phyloP scores from a whole-genome alignment of 495 filamentous ascomycete genomes.

The Aspergillus sclerotioniger region DNA sequence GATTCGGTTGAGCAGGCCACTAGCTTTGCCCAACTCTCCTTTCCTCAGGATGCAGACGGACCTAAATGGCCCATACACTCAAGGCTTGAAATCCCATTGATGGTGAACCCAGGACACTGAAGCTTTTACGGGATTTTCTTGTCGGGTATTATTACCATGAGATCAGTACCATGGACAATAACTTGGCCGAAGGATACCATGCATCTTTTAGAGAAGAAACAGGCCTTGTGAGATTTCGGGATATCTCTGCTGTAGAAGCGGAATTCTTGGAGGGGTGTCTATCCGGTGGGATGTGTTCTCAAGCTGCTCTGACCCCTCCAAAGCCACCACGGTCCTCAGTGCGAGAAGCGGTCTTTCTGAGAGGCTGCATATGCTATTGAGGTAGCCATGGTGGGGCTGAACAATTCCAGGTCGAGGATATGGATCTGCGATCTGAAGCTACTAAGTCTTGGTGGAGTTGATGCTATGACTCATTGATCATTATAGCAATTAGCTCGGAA shows the following conservation, averaged over 20 bases:
- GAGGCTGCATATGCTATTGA: background rate
- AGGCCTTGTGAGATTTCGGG: background rate
- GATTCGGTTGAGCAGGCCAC: background rate
- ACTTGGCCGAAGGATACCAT: background rate
- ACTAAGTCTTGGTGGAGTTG: background rate
- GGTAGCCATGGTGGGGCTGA: background rate
- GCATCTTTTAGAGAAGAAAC: background rate
- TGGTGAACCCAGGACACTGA: background rate
- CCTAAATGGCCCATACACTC: background rate
- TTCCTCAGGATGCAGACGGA: background rate
- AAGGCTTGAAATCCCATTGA: background rate
- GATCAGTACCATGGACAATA: background rate
- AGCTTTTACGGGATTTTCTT: background rate
- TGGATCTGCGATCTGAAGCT: background rate
- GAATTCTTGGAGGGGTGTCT: background rate
- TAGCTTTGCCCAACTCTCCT: background rate
- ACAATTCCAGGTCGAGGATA: background rate
- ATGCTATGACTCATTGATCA: background rate
- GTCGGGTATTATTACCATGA: background rate
- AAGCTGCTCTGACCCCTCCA: slow-evolving; percentile 10
- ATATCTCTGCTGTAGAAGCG: background rate
- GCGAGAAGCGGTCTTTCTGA: background rate
- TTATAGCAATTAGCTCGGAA: too few relatives aligned
- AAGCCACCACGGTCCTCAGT: slow-evolving; percentile 17
- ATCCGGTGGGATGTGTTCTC: background rate